Evolutionary conservation across 768 basidiomycete genomes (phyloP), one percentile per base, ranked within the genome.

Genomic region (Termitomyces sp.): DNA sequence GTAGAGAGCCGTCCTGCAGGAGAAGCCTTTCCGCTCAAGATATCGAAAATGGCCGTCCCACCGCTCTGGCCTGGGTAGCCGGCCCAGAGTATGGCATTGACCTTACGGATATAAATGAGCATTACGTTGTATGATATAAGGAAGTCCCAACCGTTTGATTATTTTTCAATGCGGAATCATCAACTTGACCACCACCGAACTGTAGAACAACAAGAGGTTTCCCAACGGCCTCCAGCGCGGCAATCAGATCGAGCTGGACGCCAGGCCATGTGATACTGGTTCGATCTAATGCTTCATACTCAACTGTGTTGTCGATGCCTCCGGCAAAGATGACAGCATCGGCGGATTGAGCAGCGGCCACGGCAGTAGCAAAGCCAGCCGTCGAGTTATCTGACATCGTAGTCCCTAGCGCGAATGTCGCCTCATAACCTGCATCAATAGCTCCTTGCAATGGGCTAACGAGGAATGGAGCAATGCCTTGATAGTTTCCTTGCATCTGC

Each of bases 31-130:
- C 83, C 82, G 0, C 66, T 74, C 12, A 85, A 53, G 56, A 83
- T 79, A 56, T 84, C 80, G 47, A 78, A 75, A n/a, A 84, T 57
- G 1, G 82, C 82, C 5, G 75, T 72, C 31, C 82, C 83, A 2
- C 81, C 83, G 57, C 76, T 78, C 62, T 83, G 81, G 4, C 81
- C 79, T 1, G 81, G 81, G 64, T 83, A 85, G 9, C 83, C 83
- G 18, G 71, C 82, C 82, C 82, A 84, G 16, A 84, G 22, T 44
- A 84, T 71, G 0, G 81, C 76, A 59, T 78, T 80, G 44, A 84
- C 77, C 81, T 81, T 37, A 32, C 24, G 32, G 13, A 22, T 22
- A 4, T n/a, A 9, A 18, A 24, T 55, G 16, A 61, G 49, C n/a
- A 44, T 32, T 26, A 12, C 24, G 6, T 46, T 22, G n/a, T n/a